Evolutionary conservation across 345 rosid genomes (phyloP), one percentile per base, ranked within the genome.

Genomic region (Moricandia arvensis): DNA sequence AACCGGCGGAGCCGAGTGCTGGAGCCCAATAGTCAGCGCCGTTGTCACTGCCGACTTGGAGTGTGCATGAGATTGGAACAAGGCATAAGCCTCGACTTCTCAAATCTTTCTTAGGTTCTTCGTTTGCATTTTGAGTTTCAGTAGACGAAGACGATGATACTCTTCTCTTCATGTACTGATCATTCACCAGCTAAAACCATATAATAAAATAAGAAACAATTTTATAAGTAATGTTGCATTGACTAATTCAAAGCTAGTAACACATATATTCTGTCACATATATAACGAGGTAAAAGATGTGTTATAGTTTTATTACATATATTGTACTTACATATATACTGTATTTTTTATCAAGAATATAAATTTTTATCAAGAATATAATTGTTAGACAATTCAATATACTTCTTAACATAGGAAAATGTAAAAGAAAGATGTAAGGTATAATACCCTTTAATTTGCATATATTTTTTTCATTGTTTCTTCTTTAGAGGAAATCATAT

Each of bases 1-100:
- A 90, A 8, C 94, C 89, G 17, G 85, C 86, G 49, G 81, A 78
- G 8, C 87, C 77, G 4, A 75, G 69, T 3, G 93, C 83, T 10
- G 94, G 93, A 76, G 99, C 91, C 99, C 98, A 96, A 60, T 89
- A 96, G 75, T 93, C 99, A 1, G 97, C 97, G 12, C 96, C 98
- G 6, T 86, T 90, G 62, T 91, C 98, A 67, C 84, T 87, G 58
- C 97, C 96, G 10, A 93, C 95, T 82, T 91, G 91, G 75, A 88
- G 80, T 5, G 93, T 91, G 86, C 91, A 93, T 0, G 98, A 91
- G 55, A 92, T 83, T 4, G 98, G 99, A 79, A 96, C 95, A 83
- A 96, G 84, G 80, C 99, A 93, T 79, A 96, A 69, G 70, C 99
- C 99, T 82, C 97, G 87, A 65, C 96, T 91, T 87, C 89, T 89